These are phyloP conservation scores for Podospora appendiculata DNA, from an alignment of 495 filamentous ascomycete genomes.

Conservation along the genomic window DNA sequence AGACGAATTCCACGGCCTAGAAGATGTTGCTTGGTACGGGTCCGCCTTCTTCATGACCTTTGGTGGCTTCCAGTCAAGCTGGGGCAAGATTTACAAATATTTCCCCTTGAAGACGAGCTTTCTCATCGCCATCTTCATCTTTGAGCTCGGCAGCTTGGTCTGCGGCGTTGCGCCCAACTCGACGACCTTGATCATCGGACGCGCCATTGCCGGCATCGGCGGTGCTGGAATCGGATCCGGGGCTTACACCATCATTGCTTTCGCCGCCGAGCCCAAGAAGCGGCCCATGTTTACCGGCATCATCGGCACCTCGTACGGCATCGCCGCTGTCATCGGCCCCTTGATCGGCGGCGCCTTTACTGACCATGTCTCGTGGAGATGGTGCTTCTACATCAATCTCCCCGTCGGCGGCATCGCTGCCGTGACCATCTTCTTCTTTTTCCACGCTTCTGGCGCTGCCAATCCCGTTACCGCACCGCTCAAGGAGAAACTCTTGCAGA, in stretches of 20 bases:
- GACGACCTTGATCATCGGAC: conserved; percentile 47
- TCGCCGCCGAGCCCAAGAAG: conserved; percentile 33
- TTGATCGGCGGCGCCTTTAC: conserved; percentile 23
- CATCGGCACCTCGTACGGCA: conserved; percentile 37
- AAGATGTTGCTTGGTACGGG: conserved; percentile 46
- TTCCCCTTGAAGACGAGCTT: conserved; percentile 37
- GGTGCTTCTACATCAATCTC: conserved; percentile 77
- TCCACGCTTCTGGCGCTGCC: conserved; percentile 9
- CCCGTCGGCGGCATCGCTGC: conserved; percentile 59
- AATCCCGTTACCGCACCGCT: conserved; percentile 13
- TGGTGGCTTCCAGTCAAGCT: conserved; percentile 29
- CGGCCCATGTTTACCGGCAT: conserved; percentile 42
- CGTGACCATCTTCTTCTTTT: conserved; percentile 47
- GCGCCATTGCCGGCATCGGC: conserved; percentile 48
- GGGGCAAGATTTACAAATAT: conserved; percentile 33
- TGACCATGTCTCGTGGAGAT: conserved; percentile 42
- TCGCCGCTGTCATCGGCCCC: conserved; percentile 34
- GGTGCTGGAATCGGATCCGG: conserved; percentile 36
- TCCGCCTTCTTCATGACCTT: conserved; percentile 32
- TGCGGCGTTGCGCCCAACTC: conserved; percentile 51
- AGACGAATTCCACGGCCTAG: conserved; percentile 35
- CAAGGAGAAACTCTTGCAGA: conserved; percentile 35
- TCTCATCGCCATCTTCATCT: conserved; percentile 35
- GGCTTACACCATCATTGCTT: conserved; percentile 35
- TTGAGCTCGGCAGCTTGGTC: conserved; percentile 46